Conservation (phyloP, 805 yeast genomes). For the Starmera pachycereana region DNA sequence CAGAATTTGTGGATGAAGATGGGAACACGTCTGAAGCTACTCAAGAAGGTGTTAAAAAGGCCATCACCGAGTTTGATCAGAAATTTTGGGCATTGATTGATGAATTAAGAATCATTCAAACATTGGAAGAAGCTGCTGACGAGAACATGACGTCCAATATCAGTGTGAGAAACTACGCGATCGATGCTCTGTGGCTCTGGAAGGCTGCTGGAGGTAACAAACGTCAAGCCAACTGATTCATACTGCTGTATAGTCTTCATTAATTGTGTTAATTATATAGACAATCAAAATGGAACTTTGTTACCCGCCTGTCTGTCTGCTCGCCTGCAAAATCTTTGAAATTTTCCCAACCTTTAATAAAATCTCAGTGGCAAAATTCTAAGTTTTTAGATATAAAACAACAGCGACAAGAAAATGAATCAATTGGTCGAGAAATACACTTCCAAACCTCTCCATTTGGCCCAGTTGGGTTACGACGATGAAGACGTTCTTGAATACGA, state of each 20-base stretch:
- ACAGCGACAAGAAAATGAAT: slow-evolving; percentile 10
- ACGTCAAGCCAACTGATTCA: slow-evolving; percentile 14
- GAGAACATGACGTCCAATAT: slow-evolving; percentile 53
- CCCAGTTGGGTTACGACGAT: slow-evolving; percentile 16
- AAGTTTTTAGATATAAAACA: neutral
- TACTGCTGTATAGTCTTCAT: too few relatives aligned
- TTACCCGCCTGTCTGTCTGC: too few relatives aligned
- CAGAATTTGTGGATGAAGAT: slow-evolving; percentile 29
- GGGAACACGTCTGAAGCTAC: slow-evolving; percentile 23
- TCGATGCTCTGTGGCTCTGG: slow-evolving; percentile 91
- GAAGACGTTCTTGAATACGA: slow-evolving; percentile 24
- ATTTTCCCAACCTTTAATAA: too few relatives aligned
- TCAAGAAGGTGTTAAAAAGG: slow-evolving; percentile 23
- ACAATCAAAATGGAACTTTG: too few relatives aligned
- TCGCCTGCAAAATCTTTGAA: too few relatives aligned
- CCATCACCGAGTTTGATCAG: slow-evolving; percentile 23
- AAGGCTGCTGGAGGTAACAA: slow-evolving; percentile 36
- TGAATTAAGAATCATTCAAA: slow-evolving; percentile 50
- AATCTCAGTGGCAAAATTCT: neutral
- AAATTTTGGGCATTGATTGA: slow-evolving; percentile 65
- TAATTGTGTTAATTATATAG: too few relatives aligned
- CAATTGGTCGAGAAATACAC: slow-evolving; percentile 14
- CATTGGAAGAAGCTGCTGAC: slow-evolving; percentile 58
- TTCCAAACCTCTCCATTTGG: slow-evolving; percentile 6
- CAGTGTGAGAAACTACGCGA: slow-evolving; percentile 72